A percentile compares a stretch with the other conserved stretches of the same genome.
Evolutionary conservation across 1,139 yeast species (phyloP).

Genomic region (Yamadazyma sp.): DNA sequence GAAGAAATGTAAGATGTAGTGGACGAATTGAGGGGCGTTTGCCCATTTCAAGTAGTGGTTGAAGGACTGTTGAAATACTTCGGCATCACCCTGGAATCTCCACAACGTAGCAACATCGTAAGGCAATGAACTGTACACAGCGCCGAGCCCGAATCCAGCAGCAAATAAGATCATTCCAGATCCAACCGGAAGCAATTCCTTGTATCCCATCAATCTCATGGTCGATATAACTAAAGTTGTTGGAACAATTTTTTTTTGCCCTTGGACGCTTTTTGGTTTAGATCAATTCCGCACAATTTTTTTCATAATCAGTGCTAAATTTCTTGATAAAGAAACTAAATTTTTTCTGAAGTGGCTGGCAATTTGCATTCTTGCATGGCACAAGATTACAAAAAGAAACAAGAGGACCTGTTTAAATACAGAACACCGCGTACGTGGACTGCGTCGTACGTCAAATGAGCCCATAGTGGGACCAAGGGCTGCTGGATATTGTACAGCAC

Average conservation of each 20-base stretch:
- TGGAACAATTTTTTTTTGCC: neutral
- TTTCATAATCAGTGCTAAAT: neutral
- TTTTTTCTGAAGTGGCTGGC: no score
- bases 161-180: constrained; percentile 48
- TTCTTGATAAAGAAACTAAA: neutral
- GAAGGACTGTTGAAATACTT: constrained; percentile 60
- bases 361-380: no score
- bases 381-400: no score
- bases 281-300: neutral
- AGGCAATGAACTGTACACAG: constrained; percentile 74
- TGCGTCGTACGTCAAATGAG: no score
- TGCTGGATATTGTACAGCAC: no score
- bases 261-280: neutral
- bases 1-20: constrained; percentile 61
- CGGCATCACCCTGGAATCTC: constrained; percentile 48
- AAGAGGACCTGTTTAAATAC: no score
- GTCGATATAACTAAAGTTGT: neutral
- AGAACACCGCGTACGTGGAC: no score
- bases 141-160: constrained; percentile 76
- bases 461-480: no score
- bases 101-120: constrained; percentile 82
- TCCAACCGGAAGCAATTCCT: constrained; percentile 53
- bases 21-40: constrained; percentile 56
- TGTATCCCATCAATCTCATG: constrained; percentile 30
- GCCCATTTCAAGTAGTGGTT: constrained; percentile 77